Evolutionary conservation across 768 basidiomycete genomes (phyloP), one percentile per base, ranked within the genome.

Genomic region (Tylopilus balloui): DNA sequence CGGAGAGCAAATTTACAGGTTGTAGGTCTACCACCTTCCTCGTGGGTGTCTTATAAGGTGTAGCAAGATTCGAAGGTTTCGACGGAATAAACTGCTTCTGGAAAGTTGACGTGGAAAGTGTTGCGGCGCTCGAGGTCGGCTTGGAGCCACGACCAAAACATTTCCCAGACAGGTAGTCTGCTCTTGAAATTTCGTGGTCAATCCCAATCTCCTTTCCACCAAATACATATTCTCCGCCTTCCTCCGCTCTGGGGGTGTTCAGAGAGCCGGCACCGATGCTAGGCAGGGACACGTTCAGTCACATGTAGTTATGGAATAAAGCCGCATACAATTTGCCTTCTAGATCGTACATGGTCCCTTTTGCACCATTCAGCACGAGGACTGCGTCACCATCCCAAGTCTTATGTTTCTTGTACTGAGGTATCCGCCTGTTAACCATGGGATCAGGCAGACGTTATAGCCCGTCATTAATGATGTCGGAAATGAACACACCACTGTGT

Each of bases 321-420:
- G 27, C n/a, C 41, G 55, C 80, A 52, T 66, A 88, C 88, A 73
- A 62, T 72, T 78, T 80, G 20, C 85, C 84, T 45, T 88, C 84
- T 8, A 71, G 62, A 56, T 85, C 81, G 50, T 79, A 80, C 23
- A 88, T 65, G 4, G 69, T 76, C 41, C 76, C 77, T 58, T 70
- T 77, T 8, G 56, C 63, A 38, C 64, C 68, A 49, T 59, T 74
- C 15, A 80, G 70, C 10, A 79, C 78, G 5, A 88, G 72, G n/a
- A 86, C 74, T 31, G 76, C 84, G 58, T 85, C 88, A 31, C 87
- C 90, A 45, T 93, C 90, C 92, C 92, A 94, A 0, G 86, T 91
- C 65, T 92, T 91, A 60, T 92, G 84, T 67, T 93, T 93, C 70
- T 80, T 88, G 32, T 74, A 71, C 65, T 90, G 86, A 37, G 76